Evolutionary conservation across 2,329 filamentous ascomycete genomes (phyloP), one percentile per base, ranked within the genome.

Genomic region (Phyllosticta ampelicida): DNA sequence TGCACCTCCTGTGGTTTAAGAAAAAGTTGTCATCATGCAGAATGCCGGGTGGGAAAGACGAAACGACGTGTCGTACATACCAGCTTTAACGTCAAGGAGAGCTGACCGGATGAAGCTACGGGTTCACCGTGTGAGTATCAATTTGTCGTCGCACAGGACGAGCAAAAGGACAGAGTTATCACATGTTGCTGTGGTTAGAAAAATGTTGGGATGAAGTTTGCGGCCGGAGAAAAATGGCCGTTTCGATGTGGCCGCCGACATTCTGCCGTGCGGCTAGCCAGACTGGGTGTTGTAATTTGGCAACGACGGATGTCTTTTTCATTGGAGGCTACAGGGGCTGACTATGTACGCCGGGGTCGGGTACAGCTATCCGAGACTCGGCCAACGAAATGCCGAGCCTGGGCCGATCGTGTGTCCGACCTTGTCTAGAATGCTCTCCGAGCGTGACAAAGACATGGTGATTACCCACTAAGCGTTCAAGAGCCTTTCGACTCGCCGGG

Each of bases 1-100:
- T 59, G 60, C 49, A 18, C 58, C 55, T 55, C 51, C 57, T 58
- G 60, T 54, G 61, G 50, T 53, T n/a, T n/a, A n/a, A 61, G 48
- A 51, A 56, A 53, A 57, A 19, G 53, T 51, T 62, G 61, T 61
- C 60, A 62, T 62, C 61, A 61, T 52, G 29, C 28, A 52, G 21
- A 54, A 16, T 21, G 29, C n/a, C 0, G 29, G 54, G 49, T 30
- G 56, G 11, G 30, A 13, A 56, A 51, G 20, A 57, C 2, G 28
- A 50, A 52, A 52, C 10, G 48, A 44, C 21, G 16, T 16, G 36
- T 44, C 9, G 54, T 8, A 61, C 60, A 58, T 50, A 60, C 60
- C 16, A n/a, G 36, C 36, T n/a, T 16, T 3, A n/a, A n/a, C 2
- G 36, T 44, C 8, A n/a, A 16, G 5, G 16, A 6, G 16, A n/a